These are phyloP conservation scores for Daldinia bambusicola DNA, from an alignment of 495 filamentous ascomycete species.

Conservation along the genomic window DNA sequence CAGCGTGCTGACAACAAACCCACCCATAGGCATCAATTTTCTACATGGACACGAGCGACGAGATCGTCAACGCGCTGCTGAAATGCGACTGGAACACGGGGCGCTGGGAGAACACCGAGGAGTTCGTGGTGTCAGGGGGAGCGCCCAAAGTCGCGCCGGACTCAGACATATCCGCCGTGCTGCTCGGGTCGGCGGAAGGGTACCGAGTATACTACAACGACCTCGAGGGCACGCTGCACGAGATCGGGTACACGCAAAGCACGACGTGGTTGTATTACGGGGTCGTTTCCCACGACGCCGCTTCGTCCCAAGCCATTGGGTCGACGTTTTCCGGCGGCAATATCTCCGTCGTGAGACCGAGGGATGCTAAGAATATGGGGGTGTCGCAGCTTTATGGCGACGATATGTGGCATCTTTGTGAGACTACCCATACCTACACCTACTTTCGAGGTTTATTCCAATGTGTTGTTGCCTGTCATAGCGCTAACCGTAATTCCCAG, in stretches of 20 bases:
- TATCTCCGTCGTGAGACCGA: conserved; percentile 41
- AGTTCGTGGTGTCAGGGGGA: conserved; percentile 36
- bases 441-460: neutral
- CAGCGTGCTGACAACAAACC: conserved; percentile 3
- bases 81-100: conserved; percentile 45
- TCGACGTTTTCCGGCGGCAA: conserved; percentile 41
- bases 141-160: conserved; percentile 34
- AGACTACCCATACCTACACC: conserved; percentile 7
- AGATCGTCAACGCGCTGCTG: conserved; percentile 46
- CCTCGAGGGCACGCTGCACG: conserved; percentile 36
- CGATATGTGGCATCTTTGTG: conserved; percentile 43
- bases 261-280: conserved; percentile 42
- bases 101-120: conserved; percentile 34
- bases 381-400: conserved; percentile 36
- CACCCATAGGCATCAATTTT: conserved; percentile 43
- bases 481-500: conserved; percentile 25
- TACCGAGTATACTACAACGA: conserved; percentile 49
- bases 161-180: conserved; percentile 38
- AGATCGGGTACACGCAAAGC: conserved; percentile 35
- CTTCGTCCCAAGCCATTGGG: conserved; percentile 36
- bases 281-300: conserved; percentile 39
- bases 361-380: conserved; percentile 42
- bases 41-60: conserved; percentile 47
- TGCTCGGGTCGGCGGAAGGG: conserved; percentile 43
- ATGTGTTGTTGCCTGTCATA: too few relatives aligned